A percentile compares a stretch with the other conserved stretches of the same genome.
phyloP scores from a whole-genome alignment of 2,329 filamentous ascomycete species.

The Chaetomium globosum region DNA sequence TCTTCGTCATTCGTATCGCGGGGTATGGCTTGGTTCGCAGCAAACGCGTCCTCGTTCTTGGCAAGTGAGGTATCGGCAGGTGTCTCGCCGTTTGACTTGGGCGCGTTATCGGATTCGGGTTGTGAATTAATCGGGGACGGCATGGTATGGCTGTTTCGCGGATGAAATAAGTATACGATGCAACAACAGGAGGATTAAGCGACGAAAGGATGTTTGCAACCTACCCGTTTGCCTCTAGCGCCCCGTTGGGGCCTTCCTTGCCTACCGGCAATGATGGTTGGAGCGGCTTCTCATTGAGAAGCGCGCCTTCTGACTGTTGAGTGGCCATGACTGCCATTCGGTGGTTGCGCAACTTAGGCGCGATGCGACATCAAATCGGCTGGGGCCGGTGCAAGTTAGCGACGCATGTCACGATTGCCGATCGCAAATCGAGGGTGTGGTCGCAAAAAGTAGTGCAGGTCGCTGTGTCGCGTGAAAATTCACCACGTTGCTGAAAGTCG shows the following conservation, averaged over 20 bases:
- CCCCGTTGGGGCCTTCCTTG: constrained; percentile 38
- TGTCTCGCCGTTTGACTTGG: constrained; percentile 18
- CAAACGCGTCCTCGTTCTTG: constrained; percentile 28
- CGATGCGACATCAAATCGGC: constrained; percentile 36
- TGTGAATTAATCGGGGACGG: constrained; percentile 25
- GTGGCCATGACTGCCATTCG: constrained; percentile 60
- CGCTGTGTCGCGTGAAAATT: neutral
- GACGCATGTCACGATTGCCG: constrained; percentile 24
- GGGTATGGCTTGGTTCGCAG: constrained; percentile 22
- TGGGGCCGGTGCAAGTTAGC: constrained; percentile 25
- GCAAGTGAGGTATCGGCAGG: neutral
- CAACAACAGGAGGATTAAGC: neutral
- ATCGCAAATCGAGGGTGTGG: neutral
- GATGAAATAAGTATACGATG: constrained; percentile 19
- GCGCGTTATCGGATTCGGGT: constrained; percentile 16
- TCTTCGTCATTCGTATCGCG: constrained; percentile 13
- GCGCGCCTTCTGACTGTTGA: constrained; percentile 47
- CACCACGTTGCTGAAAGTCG: neutral
- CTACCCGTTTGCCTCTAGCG: constrained; percentile 58
- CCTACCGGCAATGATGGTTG: constrained; percentile 55
- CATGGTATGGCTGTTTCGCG: constrained; percentile 32
- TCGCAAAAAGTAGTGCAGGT: constrained; percentile 6
- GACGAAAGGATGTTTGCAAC: constrained; percentile 42
- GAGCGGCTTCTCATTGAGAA: constrained; percentile 53
- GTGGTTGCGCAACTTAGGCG: constrained; percentile 36